Conservation (phyloP, 73 alveolate species). For the Tetrahymena borealis region DNA sequence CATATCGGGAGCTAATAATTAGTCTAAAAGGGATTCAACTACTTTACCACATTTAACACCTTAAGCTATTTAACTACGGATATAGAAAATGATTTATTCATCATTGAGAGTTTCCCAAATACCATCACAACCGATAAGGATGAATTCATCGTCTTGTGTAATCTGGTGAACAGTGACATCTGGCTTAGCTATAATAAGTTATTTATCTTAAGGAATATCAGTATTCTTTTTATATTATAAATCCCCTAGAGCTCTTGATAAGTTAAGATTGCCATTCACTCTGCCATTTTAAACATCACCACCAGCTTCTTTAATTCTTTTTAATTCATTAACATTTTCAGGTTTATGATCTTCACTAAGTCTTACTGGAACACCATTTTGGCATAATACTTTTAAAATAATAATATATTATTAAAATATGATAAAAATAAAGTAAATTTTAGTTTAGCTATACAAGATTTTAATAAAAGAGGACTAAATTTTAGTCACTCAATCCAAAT, state of each 20-base stretch:
- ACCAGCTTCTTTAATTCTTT: slow-evolving; percentile 73
- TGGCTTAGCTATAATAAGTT: slow-evolving; percentile 37
- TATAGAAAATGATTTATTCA: slow-evolving; percentile 5
- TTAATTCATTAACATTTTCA: slow-evolving; percentile 68
- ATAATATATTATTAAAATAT: too few species aligned
- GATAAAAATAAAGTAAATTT: slow-evolving; percentile 45
- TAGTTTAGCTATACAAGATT: slow-evolving; percentile 19
- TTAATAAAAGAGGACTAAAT: too few species aligned
- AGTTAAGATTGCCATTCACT: slow-evolving; percentile 49
- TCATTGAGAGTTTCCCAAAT: slow-evolving; percentile 35
- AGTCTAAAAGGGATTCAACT: slow-evolving; percentile 23
- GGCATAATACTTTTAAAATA: slow-evolving; percentile 39
- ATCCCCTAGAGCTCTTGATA: slow-evolving; percentile 70
- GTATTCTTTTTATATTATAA: slow-evolving; percentile 54
- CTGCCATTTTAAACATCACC: slow-evolving; percentile 72
- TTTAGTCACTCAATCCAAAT: too few species aligned
- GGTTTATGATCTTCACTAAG: slow-evolving; percentile 89
- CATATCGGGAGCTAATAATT: slow-evolving; percentile 32
- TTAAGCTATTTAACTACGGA: not conserved
- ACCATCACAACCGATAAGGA: slow-evolving; percentile 46
- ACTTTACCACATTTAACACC: not conserved
- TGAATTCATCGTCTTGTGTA: slow-evolving; percentile 5
- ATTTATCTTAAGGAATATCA: slow-evolving; percentile 10
- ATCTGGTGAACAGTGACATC: slow-evolving; percentile 13
- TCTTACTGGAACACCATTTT: slow-evolving; percentile 41